Evolutionary conservation across 495 filamentous ascomycete genomes (phyloP).

Genomic region (Penicillium daleae): DNA sequence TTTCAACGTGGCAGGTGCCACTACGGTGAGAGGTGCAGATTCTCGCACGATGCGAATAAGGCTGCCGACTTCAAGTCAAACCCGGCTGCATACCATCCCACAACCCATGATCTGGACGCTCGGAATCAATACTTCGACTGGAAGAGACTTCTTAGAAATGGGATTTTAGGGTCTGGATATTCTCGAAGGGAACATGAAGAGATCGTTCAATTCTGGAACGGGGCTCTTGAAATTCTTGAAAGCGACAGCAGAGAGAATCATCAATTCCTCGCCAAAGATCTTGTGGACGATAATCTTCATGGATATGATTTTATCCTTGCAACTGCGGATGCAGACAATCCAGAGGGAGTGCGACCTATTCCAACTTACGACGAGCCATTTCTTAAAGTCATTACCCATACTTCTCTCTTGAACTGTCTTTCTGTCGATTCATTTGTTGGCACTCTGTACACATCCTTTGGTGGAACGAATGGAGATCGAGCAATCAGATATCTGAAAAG

Average conservation of each 20-base stretch:
- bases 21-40: conserved; percentile 18
- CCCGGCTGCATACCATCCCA: conserved; percentile 2
- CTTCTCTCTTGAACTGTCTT: conserved; percentile 19
- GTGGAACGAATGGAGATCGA: conserved; percentile 21
- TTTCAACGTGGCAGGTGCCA: conserved; percentile 19
- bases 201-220: conserved; percentile 18
- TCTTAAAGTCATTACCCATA: conserved; percentile 22
- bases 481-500: conserved; percentile 19
- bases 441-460: conserved; percentile 18
- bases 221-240: conserved; percentile 22
- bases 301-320: conserved; percentile 18
- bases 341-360: background rate
- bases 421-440: conserved; percentile 24
- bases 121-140: conserved; percentile 22
- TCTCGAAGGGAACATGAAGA: conserved; percentile 5
- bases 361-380: conserved; percentile 9
- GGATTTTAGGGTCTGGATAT: background rate
- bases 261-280: conserved; percentile 19
- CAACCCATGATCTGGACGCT: conserved; percentile 6
- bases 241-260: conserved; percentile 18
- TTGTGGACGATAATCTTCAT: conserved; percentile 17
- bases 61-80: conserved; percentile 6
- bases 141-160: conserved; percentile 14
- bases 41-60: conserved; percentile 13
- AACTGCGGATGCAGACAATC: conserved; percentile 11